phyloP scores from a whole-genome alignment of 148 eudicot species.

The Camellia sinensis region DNA sequence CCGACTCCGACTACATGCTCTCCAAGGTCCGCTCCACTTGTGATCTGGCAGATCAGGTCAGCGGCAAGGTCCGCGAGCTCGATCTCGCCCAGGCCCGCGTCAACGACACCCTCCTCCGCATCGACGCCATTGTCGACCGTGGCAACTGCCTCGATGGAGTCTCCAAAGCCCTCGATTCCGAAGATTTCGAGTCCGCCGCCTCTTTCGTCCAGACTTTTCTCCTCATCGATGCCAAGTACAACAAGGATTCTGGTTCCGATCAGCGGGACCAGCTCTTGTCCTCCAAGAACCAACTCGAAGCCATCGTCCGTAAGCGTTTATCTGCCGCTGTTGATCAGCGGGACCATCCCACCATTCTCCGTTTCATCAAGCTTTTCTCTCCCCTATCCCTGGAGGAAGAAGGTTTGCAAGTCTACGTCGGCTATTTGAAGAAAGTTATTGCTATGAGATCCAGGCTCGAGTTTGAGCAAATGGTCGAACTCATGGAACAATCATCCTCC shows the following conservation, averaged over 20 bases:
- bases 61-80: slow-evolving; percentile 82
- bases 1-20: slow-evolving; percentile 63
- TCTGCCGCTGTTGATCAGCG: slow-evolving; percentile 62
- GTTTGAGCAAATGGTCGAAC: slow-evolving; percentile 70
- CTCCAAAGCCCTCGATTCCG: slow-evolving; percentile 45
- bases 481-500: slow-evolving; percentile 43
- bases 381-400: slow-evolving; percentile 76
- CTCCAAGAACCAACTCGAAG: slow-evolving; percentile 67
- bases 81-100: slow-evolving; percentile 90
- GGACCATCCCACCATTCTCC: slow-evolving; percentile 58
- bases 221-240: slow-evolving; percentile 64
- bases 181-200: slow-evolving; percentile 75
- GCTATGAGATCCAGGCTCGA: slow-evolving; percentile 76
- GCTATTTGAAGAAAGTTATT: slow-evolving; percentile 78
- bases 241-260: slow-evolving; percentile 40
- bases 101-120: slow-evolving; percentile 54
- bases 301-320: slow-evolving; percentile 52
- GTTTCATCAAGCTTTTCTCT: slow-evolving; percentile 63
- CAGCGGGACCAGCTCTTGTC: slow-evolving; percentile 70
- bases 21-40: slow-evolving; percentile 70
- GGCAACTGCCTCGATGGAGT: slow-evolving; percentile 61
- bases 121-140: slow-evolving; percentile 74
- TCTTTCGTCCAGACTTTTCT: slow-evolving; percentile 53
- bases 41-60: slow-evolving; percentile 66
- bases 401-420: slow-evolving; percentile 85